Evolutionary conservation across 148 eudicot genomes (phyloP).

Genomic region (Pharnaceum exiguum): DNA sequence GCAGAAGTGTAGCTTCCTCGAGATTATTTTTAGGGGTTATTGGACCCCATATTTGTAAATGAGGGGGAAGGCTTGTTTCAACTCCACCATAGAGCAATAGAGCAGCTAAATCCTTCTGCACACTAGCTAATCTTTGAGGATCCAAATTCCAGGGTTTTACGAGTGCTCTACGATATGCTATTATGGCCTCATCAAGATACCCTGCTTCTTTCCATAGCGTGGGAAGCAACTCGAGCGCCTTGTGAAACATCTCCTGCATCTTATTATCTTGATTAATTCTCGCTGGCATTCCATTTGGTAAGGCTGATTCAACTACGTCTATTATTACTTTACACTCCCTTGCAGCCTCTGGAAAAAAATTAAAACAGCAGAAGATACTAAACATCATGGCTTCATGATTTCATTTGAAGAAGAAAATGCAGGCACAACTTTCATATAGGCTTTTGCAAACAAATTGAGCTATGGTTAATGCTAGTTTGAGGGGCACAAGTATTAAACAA

Average conservation of each 20-base stretch:
- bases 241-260: constrained; percentile 84
- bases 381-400: background rate
- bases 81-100: constrained; percentile 74
- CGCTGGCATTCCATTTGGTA: constrained; percentile 72
- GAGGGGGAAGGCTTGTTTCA: constrained; percentile 58
- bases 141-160: constrained; percentile 76
- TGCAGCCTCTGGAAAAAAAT: constrained; percentile 65
- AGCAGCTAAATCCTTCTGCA: constrained; percentile 72
- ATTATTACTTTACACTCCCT: constrained; percentile 66
- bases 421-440: no score
- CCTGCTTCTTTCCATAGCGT: constrained; percentile 75
- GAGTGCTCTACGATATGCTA: constrained; percentile 66
- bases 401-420: background rate
- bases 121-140: constrained; percentile 48
- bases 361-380: background rate
- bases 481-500: no score
- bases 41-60: constrained; percentile 41
- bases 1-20: constrained; percentile 80
- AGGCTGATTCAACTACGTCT: constrained; percentile 77
- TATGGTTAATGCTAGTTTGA: no score
- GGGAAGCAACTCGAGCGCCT: constrained; percentile 87
- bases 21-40: constrained; percentile 43
- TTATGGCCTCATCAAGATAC: constrained; percentile 61
- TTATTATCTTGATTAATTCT: constrained; percentile 46
- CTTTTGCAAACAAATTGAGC: no score